Base-by-base conservation (phyloP, 495 filamentous ascomycete species). In the Penicillium angulare region DNA sequence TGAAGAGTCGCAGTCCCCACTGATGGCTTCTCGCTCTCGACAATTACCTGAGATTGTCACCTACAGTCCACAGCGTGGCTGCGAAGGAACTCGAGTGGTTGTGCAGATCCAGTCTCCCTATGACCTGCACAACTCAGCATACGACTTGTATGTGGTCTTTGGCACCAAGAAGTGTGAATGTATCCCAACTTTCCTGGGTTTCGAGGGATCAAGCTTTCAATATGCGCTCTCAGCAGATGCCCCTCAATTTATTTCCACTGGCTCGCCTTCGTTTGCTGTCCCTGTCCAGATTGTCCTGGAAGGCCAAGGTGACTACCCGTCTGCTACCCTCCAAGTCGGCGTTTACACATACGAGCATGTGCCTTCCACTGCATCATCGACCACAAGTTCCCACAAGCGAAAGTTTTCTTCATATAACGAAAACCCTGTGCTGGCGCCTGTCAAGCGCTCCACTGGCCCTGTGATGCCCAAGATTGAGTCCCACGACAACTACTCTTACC, bases 221-320 rank as follows among this genome's bases (percentile, higher is more conserved):
- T 97, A 95, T 64, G 75, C 75, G n/a, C 66, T 96, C 23, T 79
- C 83, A 16, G 83, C 82, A 4, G 82, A 89, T 32, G 88, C 84
- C 15, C 93, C 93, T 29, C 70, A 80, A 18, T 86, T 89, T 46
- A 65, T 81, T 39, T 67, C 74, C 34, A 96, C 88, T 15, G 79
- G 80, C 27, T 87, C 80, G 36, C 71, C 78, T 9, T 83, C 84
- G 20, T 74, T 83, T 32, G 84, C 80, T 52, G 84, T 96, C 22
- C 87, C 88, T 21, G 63, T 97, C 43, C 80, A 79, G 53, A 75
- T 97, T 36, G 68, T 82, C 12, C 79, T 95, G 60, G 86, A 92
- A 50, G 79, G 78, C 35, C 76, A 83, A 20, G 76, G 79, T 38
- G 86, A 86, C 6, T 78, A 81, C 47, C 73, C 78, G 47, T 61